phyloP scores from a whole-genome alignment of 345 rosid species.

The Rubroshorea leprosula region DNA sequence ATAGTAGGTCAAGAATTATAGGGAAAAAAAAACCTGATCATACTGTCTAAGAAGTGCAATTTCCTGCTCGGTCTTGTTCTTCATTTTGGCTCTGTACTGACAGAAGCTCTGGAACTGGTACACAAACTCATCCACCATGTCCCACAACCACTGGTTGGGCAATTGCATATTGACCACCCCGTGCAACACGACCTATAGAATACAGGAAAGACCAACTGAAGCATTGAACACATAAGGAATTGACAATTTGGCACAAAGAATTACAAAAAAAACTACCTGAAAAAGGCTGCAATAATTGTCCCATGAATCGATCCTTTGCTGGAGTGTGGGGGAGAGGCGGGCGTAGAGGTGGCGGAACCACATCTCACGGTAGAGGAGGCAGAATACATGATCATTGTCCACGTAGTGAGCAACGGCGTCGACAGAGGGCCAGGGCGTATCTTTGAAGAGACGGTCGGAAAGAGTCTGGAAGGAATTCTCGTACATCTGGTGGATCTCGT shows the following conservation, averaged over 20 bases:
- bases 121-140: slow-evolving; percentile 99
- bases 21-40: slow-evolving; percentile 49
- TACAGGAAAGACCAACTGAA: background rate
- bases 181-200: slow-evolving; percentile 75
- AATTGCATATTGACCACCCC: slow-evolving; percentile 94
- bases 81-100: slow-evolving; percentile 92
- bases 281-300: slow-evolving; percentile 90
- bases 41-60: slow-evolving; percentile 67
- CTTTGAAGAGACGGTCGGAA: slow-evolving; percentile 86
- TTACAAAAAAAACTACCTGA: slow-evolving; percentile 34
- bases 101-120: slow-evolving; percentile 98
- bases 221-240: background rate
- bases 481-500: slow-evolving; percentile 99
- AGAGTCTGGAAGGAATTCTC: slow-evolving; percentile 90
- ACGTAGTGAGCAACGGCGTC: slow-evolving; percentile 82
- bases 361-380: slow-evolving; percentile 97
- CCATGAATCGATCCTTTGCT: slow-evolving; percentile 97
- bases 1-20: background rate
- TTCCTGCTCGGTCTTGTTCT: slow-evolving; percentile 87
- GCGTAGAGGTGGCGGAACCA: slow-evolving; percentile 96
- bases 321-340: slow-evolving; percentile 76
- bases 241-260: background rate
- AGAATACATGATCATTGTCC: slow-evolving; percentile 91
- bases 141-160: slow-evolving; percentile 99
- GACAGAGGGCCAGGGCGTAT: slow-evolving; percentile 95